Percentiles rank a stretch among this genome's conserved stretches.
phyloP scores from a whole-genome alignment of 345 rosid species.

The Geranium brycei region DNA sequence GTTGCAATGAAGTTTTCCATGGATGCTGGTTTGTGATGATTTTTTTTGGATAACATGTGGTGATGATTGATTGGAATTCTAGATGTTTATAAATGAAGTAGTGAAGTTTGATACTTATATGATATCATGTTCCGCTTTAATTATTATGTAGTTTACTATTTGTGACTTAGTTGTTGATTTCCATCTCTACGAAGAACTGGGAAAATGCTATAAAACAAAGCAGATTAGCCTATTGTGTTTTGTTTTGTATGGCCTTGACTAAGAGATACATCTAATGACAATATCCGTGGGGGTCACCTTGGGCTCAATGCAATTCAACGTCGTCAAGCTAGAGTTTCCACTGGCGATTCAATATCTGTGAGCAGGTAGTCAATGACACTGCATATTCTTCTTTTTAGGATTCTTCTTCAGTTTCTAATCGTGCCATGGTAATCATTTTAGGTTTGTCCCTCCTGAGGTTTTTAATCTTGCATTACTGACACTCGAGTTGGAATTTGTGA shows the following conservation, averaged over 20 bases:
- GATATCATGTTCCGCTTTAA: no score
- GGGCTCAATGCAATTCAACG: conserved; percentile 85
- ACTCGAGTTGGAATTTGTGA: conserved; percentile 82
- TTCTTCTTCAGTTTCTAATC: background rate
- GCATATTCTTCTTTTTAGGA: background rate
- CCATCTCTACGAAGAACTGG: background rate
- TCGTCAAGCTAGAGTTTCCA: conserved; percentile 69
- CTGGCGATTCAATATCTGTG: conserved; percentile 56
- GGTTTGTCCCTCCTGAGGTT: conserved; percentile 72
- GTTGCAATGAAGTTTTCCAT: background rate
- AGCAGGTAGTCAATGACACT: conserved; percentile 34
- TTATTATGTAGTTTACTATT: background rate
- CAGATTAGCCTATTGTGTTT: background rate
- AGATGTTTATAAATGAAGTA: no score
- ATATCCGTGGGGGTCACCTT: conserved; percentile 42
- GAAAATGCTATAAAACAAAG: background rate
- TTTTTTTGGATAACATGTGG: no score
- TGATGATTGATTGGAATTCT: no score
- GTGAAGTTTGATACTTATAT: background rate
- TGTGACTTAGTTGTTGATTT: background rate
- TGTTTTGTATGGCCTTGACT: conserved; percentile 37
- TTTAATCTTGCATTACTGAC: conserved; percentile 67
- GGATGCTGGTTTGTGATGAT: no score
- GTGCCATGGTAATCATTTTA: conserved; percentile 12
- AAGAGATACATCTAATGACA: conserved; percentile 54